Base-by-base conservation (phyloP, 805 yeast species). In the Barnettozyma sucrosica region DNA sequence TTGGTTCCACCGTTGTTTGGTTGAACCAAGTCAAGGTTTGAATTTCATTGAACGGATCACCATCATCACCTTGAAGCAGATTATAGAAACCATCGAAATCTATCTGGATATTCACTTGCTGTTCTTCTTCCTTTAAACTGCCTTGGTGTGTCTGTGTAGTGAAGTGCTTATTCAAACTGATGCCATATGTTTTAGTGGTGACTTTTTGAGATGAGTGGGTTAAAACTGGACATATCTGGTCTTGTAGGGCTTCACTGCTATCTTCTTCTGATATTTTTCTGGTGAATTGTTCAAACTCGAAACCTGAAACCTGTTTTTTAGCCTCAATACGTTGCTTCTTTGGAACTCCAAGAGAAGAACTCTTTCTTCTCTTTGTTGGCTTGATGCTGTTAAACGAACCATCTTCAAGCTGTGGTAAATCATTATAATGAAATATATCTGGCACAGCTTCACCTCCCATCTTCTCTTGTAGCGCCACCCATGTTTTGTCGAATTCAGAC, bases 341-440 rank as follows among this genome's bases (percentile, higher is more conserved):
- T 14, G 21, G 18, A 34, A 7, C 21, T 3, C 21, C 37, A 34
- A 21, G 8, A 34, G 37, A 34, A 19, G 37, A 34, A 34, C 21
- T 34, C 37, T 34, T 34, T 34, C 37, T 34, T 34, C 37, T 34
- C 37, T 34, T 34, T 34, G 37, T 16, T 34, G 37, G 37, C 21
- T 19, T 34, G 21, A 7, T 34, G 37, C 25, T 23, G 7, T n/a
- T 16, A 10, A 18, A 16, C 16, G 10, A 8, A 18, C 13, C 9
- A 18, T 34, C 14, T 33, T 18, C 7, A 18, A 16, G 6, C 7
- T 34, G 37, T 16, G 37, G 37, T 34, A 8, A 13, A 34, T 5
- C 4, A 18, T 18, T 19, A 34, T 19, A 18, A 34, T 18, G 21
- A 34, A 34, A 34, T 19, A 34, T 34, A 3, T 18, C 20, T 34